phyloP scores from a whole-genome alignment of 371 early-diverging fungal species.

The Sporodiniella umbellata region DNA sequence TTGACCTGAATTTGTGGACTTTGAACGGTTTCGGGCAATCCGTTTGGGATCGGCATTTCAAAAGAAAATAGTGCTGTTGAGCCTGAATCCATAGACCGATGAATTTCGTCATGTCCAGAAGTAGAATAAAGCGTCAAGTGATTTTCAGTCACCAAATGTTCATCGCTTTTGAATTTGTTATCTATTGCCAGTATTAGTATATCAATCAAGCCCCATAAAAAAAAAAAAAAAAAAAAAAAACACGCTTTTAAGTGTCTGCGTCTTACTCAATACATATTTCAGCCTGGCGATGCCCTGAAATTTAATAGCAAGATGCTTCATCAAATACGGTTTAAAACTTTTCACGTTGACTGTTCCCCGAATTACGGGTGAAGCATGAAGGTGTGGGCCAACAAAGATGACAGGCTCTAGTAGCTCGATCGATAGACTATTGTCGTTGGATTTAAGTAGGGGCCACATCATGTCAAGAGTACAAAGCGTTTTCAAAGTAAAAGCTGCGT shows the following conservation, averaged over 20 bases:
- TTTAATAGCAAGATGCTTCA: neutral
- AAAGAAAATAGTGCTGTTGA: constrained; percentile 14
- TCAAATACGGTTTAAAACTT: neutral
- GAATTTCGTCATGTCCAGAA: neutral
- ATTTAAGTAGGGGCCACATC: neutral
- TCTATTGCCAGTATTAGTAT: too few relatives aligned
- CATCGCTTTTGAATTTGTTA: neutral
- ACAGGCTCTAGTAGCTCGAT: constrained; percentile 26
- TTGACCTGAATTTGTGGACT: constrained; percentile 15
- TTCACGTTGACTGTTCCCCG: constrained; percentile 11
- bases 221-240: too few relatives aligned
- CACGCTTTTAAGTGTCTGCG: too few relatives aligned
- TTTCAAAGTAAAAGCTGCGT: too few relatives aligned
- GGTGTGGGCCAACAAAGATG: constrained; percentile 13
- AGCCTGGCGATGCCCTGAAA: neutral
- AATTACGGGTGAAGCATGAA: constrained; percentile 19
- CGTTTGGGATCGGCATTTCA: constrained; percentile 25
- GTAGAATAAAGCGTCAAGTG: neutral
- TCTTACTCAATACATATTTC: neutral
- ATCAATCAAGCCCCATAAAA: too few relatives aligned
- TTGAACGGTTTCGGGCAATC: constrained; percentile 21
- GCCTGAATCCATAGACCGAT: neutral
- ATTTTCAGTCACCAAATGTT: neutral
- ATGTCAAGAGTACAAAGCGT: too few relatives aligned
- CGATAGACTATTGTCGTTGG: neutral